Base-by-base conservation (phyloP, 1,139 yeast genomes). In the Candida tropicalis region DNA sequence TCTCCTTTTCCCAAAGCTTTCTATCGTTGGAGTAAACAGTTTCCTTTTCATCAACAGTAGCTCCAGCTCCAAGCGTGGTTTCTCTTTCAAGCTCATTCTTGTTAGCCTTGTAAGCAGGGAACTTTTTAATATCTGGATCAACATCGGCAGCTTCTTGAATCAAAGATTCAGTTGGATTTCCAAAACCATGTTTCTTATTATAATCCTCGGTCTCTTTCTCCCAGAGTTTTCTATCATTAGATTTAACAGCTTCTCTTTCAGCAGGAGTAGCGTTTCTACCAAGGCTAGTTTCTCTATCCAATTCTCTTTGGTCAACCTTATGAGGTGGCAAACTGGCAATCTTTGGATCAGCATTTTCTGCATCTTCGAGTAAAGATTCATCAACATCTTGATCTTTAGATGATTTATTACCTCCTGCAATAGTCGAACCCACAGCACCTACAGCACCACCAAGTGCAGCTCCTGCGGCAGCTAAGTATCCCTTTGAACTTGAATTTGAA, bases 151-250 rank as follows among this genome's bases (percentile, higher is more conserved):
- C 70, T 31, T 59, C 58, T 32, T 63, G 65, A 35, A 65, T 53
- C 48, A 65, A 54, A 5, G 65, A 57, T 39, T 62, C 58, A 36
- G 58, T 50, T 24, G 59, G 62, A 40, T 57, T 49, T 31, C 50
- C 50, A 43, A 52, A 44, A 3, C 66, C 68, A 38, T 57, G 63
- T 48, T 63, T 51, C 48, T 58, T 63, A 56, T 66, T 65, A 53
- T 62, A 54, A 4, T 56, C 57, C 20, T 51, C 57, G 18, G 62
- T 59, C n/a, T 56, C 62, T 1, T 52, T 57, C 40, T 63, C 69
- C 40, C 52, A 45, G 6, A 23, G 31, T 1, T 15, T 25, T 13
- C 41, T 23, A 4, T 28, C 18, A 15, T 12, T 12, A n/a, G 32
- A 6, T 12, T n/a, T 13, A 28, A 43, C 43, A n/a, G 50, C 55